Evolutionary conservation across 108 stramenopile genomes (phyloP).

Genomic region (Hondaea fermentalgiana): DNA sequence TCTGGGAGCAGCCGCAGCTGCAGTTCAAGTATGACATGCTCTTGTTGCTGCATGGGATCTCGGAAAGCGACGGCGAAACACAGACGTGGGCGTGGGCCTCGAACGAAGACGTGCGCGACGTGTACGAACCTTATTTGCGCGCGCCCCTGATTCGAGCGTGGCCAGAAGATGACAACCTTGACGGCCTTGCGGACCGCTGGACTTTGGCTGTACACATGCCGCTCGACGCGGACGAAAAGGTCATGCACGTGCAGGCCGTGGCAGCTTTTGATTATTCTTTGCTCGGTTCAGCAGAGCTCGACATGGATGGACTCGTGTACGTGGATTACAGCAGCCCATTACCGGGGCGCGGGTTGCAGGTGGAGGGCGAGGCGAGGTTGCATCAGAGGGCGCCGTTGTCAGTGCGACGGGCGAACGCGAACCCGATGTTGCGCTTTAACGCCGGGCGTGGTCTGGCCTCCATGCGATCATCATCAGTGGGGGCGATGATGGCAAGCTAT

Average conservation of each 20-base stretch:
- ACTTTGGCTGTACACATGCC: neutral
- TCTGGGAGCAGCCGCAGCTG: neutral
- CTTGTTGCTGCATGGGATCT: neutral
- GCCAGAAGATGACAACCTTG: neutral
- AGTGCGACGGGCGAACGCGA: neutral
- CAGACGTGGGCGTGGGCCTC: conserved; percentile 1
- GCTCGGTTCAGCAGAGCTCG: neutral
- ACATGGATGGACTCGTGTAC: neutral
- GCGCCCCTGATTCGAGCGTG: neutral
- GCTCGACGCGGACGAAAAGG: neutral
- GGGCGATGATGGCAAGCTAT: neutral
- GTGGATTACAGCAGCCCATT: neutral
- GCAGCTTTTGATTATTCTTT: neutral
- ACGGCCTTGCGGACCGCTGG: neutral
- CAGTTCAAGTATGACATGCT: conserved; percentile 16
- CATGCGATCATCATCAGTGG: neutral
- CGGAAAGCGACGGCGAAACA: neutral
- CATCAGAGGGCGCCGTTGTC: neutral
- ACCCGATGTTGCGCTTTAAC: neutral
- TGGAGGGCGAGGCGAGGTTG: neutral
- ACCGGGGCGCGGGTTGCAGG: neutral
- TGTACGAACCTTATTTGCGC: neutral
- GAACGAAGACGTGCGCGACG: neutral
- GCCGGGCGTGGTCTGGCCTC: neutral
- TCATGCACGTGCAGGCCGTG: neutral